Percentiles rank a stretch among this genome's conserved stretches.
phyloP scores from a whole-genome alignment of 2,329 filamentous ascomycete species.

The Stylonectria norvegica region DNA sequence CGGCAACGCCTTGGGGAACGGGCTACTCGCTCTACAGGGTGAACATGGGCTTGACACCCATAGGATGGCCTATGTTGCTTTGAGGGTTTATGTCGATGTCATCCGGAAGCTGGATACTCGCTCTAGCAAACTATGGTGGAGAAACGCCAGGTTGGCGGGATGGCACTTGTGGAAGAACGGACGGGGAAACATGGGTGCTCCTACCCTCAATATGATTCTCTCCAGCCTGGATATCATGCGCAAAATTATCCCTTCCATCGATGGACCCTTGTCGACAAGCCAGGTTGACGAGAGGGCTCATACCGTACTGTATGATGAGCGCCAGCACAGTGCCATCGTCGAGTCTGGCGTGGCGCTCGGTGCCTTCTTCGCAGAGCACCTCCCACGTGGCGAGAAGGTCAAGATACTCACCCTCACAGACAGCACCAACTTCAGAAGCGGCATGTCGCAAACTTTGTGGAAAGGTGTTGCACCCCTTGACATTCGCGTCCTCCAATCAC shows the following conservation, averaged over 20 bases:
- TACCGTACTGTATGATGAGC: constrained; percentile 22
- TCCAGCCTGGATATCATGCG: constrained; percentile 42
- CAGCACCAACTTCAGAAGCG: constrained; percentile 57
- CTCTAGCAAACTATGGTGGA: constrained; percentile 49
- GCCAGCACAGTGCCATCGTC: constrained; percentile 27
- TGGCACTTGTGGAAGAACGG: constrained; percentile 66
- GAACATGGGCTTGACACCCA: constrained; percentile 60
- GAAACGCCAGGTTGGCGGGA: constrained; percentile 49
- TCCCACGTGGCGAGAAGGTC: constrained; percentile 28
- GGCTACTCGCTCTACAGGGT: constrained; percentile 47
- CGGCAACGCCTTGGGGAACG: constrained; percentile 41
- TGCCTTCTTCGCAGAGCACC: constrained; percentile 28
- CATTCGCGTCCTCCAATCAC: constrained; percentile 62
- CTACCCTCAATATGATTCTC: constrained; percentile 51
- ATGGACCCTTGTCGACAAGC: constrained; percentile 3
- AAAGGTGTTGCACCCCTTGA: constrained; percentile 41
- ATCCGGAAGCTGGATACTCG: constrained; percentile 32
- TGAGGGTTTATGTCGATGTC: constrained; percentile 48
- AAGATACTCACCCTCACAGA: constrained; percentile 59
- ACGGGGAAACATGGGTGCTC: constrained; percentile 62
- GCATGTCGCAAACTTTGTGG: constrained; percentile 42
- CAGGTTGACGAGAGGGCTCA: constrained; percentile 11
- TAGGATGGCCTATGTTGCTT: constrained; percentile 52
- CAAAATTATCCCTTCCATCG: constrained; percentile 25
- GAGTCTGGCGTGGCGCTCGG: constrained; percentile 37